Base-by-base conservation (phyloP, 2,329 filamentous ascomycete species). In the Ceratocystis variospora region DNA sequence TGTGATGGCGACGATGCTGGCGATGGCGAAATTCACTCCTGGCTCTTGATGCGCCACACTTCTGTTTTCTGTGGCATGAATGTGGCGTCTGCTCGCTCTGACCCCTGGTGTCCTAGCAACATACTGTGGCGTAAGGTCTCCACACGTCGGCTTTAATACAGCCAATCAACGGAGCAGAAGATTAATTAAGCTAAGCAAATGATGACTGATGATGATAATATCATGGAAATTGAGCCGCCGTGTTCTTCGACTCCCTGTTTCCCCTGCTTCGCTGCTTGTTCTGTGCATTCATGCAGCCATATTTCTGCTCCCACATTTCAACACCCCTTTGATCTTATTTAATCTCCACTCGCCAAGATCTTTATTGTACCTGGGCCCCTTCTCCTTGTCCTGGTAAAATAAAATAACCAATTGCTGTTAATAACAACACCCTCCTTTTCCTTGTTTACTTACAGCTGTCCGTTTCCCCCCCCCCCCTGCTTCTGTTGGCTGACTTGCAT, bases 401-500 rank as follows among this genome's bases (percentile, higher is more conserved):
- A 57, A 57, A 25, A 57, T 28, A 15, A 41, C 37, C 37, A 12
- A 12, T 12, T 28, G 22, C 25, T 31, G 53, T 31, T 31, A 5
- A 57, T 17, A 15, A 19, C 50, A 64, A 55, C 50, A 19, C 50
- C 45, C 46, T 64, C 48, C 33, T 64, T 50, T 61, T 61, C 19
- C 41, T 17, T 61, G 44, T 61, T 65, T 41, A 61, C 53, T 57
- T 57, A 31, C 53, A 57, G 53, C 53, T 57, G 25, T 61, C 48
- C 53, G 46, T 50, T 50, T 44, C 12, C 8, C 15, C 50, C 28
- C 63, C 31, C 48, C 66, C 12, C 15, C 22, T 62, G 61, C 69
- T 66, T 67, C 66, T 41, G 25, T 66, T 62, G 65, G 25, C 66
- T 62, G 65, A 48, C 62, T 63, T 53, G 62, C 22, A 28, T 53